Evolutionary conservation across 202 grass and related monocot species (phyloP).

Genomic region (Zoysia matrella): DNA sequence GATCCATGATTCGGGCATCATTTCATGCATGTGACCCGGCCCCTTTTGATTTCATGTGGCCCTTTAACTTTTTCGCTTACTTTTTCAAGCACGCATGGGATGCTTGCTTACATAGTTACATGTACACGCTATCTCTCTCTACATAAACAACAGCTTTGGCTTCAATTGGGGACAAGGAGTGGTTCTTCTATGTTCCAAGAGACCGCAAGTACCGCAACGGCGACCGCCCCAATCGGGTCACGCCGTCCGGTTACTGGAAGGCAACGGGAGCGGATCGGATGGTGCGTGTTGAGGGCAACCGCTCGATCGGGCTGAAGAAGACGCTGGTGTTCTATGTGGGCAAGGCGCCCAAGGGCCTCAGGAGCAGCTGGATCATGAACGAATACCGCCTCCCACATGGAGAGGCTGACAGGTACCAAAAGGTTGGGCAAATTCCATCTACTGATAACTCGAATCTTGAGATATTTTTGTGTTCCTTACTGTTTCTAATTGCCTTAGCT

Average conservation of each 20-base stretch:
- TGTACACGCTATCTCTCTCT: background rate
- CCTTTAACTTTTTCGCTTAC: background rate
- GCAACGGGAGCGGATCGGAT: conserved; percentile 83
- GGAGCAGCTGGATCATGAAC: conserved; percentile 99
- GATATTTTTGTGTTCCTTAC: background rate
- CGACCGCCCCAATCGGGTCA: conserved; percentile 88
- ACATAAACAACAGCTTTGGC: conserved; percentile 43
- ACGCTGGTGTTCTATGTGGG: conserved; percentile 94
- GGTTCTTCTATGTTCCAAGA: conserved; percentile 93
- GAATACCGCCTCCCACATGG: conserved; percentile 83
- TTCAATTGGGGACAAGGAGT: conserved; percentile 88
- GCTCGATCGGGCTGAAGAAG: conserved; percentile 88
- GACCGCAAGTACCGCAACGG: conserved; percentile 93
- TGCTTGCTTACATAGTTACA: background rate
- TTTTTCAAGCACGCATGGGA: conserved; percentile 5
- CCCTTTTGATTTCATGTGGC: conserved; percentile 57
- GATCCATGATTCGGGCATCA: conserved; percentile 27
- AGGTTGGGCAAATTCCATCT: conserved; percentile 48
- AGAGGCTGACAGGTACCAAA: conserved; percentile 73
- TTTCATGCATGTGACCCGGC: conserved; percentile 62
- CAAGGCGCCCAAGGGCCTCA: conserved; percentile 90
- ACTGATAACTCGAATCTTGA: background rate
- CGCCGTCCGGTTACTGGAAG: conserved; percentile 95
- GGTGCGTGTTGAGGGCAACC: conserved; percentile 65
- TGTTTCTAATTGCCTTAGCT: background rate